A percentile compares a stretch with the other conserved stretches of the same genome.
These are phyloP conservation scores for Botrytis elliptica DNA, from an alignment of 2,329 filamentous ascomycete species.

Conservation along the genomic window DNA sequence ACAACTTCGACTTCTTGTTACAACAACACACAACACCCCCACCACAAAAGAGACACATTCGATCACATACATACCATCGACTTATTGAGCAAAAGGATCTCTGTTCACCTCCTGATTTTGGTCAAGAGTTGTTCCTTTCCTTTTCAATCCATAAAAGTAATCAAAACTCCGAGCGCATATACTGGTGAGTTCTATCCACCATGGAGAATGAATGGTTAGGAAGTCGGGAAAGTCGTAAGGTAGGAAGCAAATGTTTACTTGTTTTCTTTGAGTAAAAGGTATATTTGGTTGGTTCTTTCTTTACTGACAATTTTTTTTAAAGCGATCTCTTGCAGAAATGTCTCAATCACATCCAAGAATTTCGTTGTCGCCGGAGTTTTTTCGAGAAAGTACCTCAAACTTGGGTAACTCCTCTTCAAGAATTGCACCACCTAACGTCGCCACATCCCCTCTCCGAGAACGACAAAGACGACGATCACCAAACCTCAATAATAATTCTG, in stretches of 20 bases:
- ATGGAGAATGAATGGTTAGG: conserved; percentile 15
- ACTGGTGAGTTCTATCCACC: not conserved
- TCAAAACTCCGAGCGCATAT: not conserved
- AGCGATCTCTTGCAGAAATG: conserved; percentile 38
- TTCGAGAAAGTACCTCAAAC: conserved; percentile 26
- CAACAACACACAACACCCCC: conserved; percentile 13
- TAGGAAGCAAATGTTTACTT: conserved; percentile 13
- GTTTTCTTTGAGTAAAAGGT: not conserved
- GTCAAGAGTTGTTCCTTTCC: not conserved
- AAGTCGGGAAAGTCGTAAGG: conserved; percentile 18
- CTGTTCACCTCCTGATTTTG: not conserved
- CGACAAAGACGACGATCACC: conserved; percentile 28
- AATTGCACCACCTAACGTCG: conserved; percentile 22
- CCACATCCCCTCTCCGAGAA: conserved; percentile 24
- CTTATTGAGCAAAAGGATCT: not conserved
- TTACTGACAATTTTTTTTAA: conserved; percentile 22
- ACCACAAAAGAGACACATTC: not conserved
- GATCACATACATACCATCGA: not conserved
- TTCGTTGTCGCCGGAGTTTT: conserved; percentile 33
- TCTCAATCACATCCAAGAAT: conserved; percentile 35
- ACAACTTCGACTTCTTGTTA: conserved; percentile 4
- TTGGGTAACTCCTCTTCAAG: conserved; percentile 20
- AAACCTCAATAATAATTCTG: conserved; percentile 33
- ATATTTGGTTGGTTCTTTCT: not conserved
- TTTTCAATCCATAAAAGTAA: not conserved